A percentile compares a stretch with the other conserved stretches of the same genome.
These are phyloP conservation scores for Brettanomyces naardenensis DNA, from an alignment of 805 yeast genomes.

Conservation along the genomic window DNA sequence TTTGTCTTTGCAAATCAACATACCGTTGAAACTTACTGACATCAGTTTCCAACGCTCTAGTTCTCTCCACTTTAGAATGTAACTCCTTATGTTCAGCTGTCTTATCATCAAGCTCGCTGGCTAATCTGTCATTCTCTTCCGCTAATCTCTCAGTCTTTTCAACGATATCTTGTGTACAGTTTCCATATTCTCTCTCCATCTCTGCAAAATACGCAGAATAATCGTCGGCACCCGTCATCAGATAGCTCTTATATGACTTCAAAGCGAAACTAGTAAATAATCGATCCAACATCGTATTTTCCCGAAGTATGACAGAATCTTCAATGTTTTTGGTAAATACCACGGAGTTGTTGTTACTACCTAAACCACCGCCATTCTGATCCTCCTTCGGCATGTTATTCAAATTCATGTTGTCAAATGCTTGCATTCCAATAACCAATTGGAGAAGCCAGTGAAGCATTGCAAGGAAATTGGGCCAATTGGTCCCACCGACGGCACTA, in stretches of 20 bases:
- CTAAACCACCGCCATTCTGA: constrained; percentile 7
- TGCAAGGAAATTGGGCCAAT: constrained; percentile 79
- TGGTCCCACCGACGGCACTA: constrained; percentile 84
- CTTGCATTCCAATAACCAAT: constrained; percentile 35
- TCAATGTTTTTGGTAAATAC: constrained; percentile 11
- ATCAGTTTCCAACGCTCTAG: constrained; percentile 62
- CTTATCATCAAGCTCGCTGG: constrained; percentile 32
- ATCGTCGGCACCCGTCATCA: constrained; percentile 53
- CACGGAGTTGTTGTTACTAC: constrained; percentile 21
- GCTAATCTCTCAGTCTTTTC: constrained; percentile 35
- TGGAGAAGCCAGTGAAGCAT: constrained; percentile 77
- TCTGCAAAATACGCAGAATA: constrained; percentile 45
- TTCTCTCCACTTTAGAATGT: constrained; percentile 46
- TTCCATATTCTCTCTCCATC: constrained; percentile 47
- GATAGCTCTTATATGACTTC: constrained; percentile 59
- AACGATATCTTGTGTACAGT: constrained; percentile 41
- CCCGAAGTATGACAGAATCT: constrained; percentile 19
- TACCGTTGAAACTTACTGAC: constrained; percentile 64
- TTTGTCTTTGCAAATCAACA: constrained; percentile 55
- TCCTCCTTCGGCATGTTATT: constrained; percentile 5
- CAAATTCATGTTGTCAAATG: constrained; percentile 27
- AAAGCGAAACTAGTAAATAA: constrained; percentile 43
- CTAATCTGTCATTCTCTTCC: constrained; percentile 32
- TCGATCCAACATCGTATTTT: constrained; percentile 21
- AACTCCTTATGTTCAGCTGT: constrained; percentile 38